Conservation (phyloP, 108 stramenopile genomes). For the Pseudonitzschia delicatissima region DNA sequence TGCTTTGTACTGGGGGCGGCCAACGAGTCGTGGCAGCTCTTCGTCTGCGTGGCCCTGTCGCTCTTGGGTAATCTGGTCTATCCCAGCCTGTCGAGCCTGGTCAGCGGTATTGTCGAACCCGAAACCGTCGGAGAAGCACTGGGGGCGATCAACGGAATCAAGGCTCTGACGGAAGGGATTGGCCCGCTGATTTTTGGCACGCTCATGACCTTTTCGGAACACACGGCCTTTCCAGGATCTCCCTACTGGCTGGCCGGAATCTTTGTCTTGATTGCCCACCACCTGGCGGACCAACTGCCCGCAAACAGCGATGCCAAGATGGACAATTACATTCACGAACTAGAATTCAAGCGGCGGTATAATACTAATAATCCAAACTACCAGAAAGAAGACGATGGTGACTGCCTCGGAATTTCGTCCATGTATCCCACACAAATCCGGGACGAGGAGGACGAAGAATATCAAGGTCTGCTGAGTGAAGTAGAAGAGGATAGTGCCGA, state of each 20-base stretch:
- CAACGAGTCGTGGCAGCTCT: constrained; percentile 71
- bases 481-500: constrained; percentile 24
- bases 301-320: constrained; percentile 14
- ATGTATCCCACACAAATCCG: constrained; percentile 13
- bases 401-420: constrained; percentile 3
- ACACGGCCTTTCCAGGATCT: constrained; percentile 67
- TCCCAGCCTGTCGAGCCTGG: constrained; percentile 83
- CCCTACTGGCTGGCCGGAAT: constrained; percentile 61
- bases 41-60: constrained; percentile 78
- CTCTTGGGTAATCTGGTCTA: constrained; percentile 92
- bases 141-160: constrained; percentile 94
- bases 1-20: constrained; percentile 88
- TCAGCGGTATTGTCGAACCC: constrained; percentile 79
- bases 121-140: constrained; percentile 88
- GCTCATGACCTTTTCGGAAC: constrained; percentile 72
- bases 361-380: not conserved
- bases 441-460: constrained; percentile 31
- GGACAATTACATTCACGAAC: constrained; percentile 43
- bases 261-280: constrained; percentile 53
- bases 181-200: constrained; percentile 81
- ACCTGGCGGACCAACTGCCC: constrained; percentile 42
- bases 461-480: constrained; percentile 31
- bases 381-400: constrained; percentile 11
- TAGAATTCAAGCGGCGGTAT: constrained; percentile 43
- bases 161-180: constrained; percentile 91